These are phyloP conservation scores for Citrullus colocynthis DNA, from an alignment of 306 rosid species.

Conservation along the genomic window DNA sequence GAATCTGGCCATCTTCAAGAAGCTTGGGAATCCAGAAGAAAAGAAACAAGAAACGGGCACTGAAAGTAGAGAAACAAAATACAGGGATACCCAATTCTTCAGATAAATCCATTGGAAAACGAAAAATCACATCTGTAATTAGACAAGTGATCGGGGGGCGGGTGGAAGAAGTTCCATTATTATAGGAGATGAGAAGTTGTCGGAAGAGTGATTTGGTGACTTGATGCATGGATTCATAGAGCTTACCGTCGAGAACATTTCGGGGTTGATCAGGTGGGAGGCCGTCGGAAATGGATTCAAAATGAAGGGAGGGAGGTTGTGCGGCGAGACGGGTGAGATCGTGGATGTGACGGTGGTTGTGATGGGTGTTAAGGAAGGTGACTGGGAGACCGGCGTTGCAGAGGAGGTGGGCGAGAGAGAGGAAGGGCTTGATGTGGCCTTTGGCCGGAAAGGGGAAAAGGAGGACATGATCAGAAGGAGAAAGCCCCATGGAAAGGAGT, in stretches of 20 bases:
- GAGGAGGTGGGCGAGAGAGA: constrained; percentile 34
- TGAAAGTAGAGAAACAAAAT: constrained; percentile 26
- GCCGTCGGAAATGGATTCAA: constrained; percentile 27
- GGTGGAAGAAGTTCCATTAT: neutral
- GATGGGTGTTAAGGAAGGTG: constrained; percentile 35
- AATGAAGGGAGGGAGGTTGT: constrained; percentile 19
- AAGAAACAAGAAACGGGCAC: constrained; percentile 33
- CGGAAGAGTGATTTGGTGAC: constrained; percentile 15
- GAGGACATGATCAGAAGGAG: constrained; percentile 7
- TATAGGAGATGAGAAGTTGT: constrained; percentile 11
- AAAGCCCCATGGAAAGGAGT: neutral
- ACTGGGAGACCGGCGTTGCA: constrained; percentile 14
- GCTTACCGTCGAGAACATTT: constrained; percentile 2
- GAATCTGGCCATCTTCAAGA: constrained; percentile 20
- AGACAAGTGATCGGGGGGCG: constrained; percentile 13
- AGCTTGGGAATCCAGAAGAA: constrained; percentile 20
- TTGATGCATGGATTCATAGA: neutral
- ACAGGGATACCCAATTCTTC: constrained; percentile 20
- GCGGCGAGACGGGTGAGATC: constrained; percentile 13
- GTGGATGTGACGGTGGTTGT: constrained; percentile 10
- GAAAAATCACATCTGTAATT: constrained; percentile 24
- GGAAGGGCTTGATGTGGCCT: constrained; percentile 36
- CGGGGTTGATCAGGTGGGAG: neutral
- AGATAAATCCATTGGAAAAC: constrained; percentile 17
- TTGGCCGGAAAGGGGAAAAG: constrained; percentile 21